Conservation (phyloP, 495 filamentous ascomycete genomes). For the Cudoniella acicularis region DNA sequence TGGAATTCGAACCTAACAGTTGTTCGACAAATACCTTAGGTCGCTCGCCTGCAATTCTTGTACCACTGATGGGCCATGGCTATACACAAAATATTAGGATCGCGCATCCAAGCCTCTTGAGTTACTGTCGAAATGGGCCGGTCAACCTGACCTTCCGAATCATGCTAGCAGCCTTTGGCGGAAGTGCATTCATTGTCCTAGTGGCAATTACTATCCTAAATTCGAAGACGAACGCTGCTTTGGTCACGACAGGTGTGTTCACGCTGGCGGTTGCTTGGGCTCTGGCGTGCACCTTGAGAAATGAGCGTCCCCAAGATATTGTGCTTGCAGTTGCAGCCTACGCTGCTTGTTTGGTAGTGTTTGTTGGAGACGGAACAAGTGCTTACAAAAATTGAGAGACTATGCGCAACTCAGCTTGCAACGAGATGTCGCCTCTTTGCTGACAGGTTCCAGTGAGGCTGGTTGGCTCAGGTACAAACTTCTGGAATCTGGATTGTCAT, state of each 20-base stretch:
- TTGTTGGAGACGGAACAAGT: too few species aligned
- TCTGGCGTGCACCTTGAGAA: conserved; percentile 6
- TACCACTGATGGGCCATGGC: too few species aligned
- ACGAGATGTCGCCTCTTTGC: too few species aligned
- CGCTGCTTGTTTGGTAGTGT: conserved; percentile 16
- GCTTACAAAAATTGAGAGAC: too few species aligned
- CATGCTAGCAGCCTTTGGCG: not conserved
- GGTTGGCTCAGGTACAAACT: too few species aligned
- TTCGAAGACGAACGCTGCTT: not conserved
- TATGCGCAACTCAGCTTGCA: too few species aligned
- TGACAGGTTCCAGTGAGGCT: too few species aligned
- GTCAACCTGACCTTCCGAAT: too few species aligned
- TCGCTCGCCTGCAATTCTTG: conserved; percentile 12
- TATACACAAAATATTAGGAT: too few species aligned
- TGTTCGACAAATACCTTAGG: conserved; percentile 7
- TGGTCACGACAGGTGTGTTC: conserved; percentile 1
- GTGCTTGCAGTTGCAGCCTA: conserved; percentile 17
- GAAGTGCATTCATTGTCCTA: not conserved
- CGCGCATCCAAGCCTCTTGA: too few species aligned
- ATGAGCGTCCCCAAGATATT: conserved; percentile 14
- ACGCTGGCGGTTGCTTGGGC: conserved; percentile 9
- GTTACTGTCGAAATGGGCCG: too few species aligned
- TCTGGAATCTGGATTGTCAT: too few species aligned
- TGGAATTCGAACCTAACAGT: not conserved
- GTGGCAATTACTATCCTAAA: not conserved